Evolutionary conservation across 2,329 filamentous ascomycete genomes (phyloP), one percentile per base, ranked within the genome.

Genomic region (Aspergillus costaricaensis): DNA sequence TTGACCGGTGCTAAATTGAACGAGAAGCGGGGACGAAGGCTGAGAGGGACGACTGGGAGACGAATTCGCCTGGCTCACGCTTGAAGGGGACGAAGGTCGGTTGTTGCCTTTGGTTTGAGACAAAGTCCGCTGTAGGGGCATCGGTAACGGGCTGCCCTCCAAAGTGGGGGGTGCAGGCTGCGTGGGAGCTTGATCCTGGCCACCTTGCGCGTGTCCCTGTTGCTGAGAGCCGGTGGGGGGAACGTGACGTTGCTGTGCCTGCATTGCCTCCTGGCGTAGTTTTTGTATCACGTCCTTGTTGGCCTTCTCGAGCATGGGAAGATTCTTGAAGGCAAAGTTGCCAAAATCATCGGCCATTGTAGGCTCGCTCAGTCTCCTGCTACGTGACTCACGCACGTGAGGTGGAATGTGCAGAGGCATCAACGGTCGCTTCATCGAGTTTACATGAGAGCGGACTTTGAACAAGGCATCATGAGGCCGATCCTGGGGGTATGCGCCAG

Each of bases 251-350:
- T 82, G 82, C 67, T 88, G 86, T 38, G 83, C 82, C 69, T 89
- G 92, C 79, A 97, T 84, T 3, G 95, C 93, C 76, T 98, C 93
- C 21, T 93, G 92, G 10, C 93, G 88, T 59, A 99, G 82, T 75
- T 98, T 98, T 70, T 98, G 93, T 32, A 99, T 96, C 30, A 98
- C 92, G 70, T 99, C 95, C 74, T 99, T 99, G 78, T 99, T 99
- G 57, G 95, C 95, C 76, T 97, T 98, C 70, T 98, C 95, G 17
- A 99, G 83, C 19, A 98, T 94, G 0, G 94, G 93, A 52, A 99
- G 80, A 69, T 99, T 99, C 80, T 99, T 99, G 83, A 96, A 99
- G 41, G 92, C 87, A 76, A 99, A 99, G 64, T 87, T 92, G 32
- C 95, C 95, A 81, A 99, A 99, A 73, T 99, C 96, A 74, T 99